phyloP scores from a whole-genome alignment of 2,329 filamentous ascomycete species.

The Claviceps humidiphila region DNA sequence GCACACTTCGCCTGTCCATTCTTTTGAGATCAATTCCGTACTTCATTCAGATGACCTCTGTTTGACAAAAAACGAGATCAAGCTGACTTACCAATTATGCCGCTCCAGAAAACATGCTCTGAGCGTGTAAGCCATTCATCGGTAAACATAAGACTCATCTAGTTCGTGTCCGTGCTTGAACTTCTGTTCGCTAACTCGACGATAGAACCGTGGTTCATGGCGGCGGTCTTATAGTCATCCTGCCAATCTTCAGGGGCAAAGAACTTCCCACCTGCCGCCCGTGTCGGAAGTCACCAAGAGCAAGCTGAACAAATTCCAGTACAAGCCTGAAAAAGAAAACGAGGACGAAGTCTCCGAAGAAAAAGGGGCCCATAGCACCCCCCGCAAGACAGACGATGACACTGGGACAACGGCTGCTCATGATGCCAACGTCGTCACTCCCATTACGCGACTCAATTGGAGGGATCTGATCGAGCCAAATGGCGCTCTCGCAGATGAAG shows the following conservation, averaged over 20 bases:
- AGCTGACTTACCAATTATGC: constrained; percentile 15
- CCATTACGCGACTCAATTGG: constrained; percentile 40
- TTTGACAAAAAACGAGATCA: constrained; percentile 5
- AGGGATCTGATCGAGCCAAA: constrained; percentile 41
- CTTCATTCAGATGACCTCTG: constrained; percentile 4
- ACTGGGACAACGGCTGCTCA: not conserved
- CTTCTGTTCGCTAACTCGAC: not conserved
- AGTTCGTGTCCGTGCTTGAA: too few species aligned
- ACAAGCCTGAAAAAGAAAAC: constrained; percentile 15
- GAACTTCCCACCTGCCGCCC: constrained; percentile 27
- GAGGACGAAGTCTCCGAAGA: constrained; percentile 9
- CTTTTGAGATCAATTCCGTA: not conserved
- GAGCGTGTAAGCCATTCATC: constrained; percentile 20
- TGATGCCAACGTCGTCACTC: constrained; percentile 22
- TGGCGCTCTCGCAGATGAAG: constrained; percentile 27
- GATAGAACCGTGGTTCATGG: constrained; percentile 33
- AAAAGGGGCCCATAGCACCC: not conserved
- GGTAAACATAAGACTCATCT: constrained; percentile 13
- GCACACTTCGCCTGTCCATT: not conserved
- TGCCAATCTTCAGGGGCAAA: constrained; percentile 21
- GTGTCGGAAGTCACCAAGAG: constrained; percentile 46
- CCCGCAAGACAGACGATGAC: constrained; percentile 11
- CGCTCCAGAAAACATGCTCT: constrained; percentile 30
- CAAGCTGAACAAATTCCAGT: constrained; percentile 46
- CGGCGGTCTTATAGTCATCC: constrained; percentile 41